These are phyloP conservation scores for Mycena amicta DNA, from an alignment of 768 basidiomycete genomes.

Conservation along the genomic window DNA sequence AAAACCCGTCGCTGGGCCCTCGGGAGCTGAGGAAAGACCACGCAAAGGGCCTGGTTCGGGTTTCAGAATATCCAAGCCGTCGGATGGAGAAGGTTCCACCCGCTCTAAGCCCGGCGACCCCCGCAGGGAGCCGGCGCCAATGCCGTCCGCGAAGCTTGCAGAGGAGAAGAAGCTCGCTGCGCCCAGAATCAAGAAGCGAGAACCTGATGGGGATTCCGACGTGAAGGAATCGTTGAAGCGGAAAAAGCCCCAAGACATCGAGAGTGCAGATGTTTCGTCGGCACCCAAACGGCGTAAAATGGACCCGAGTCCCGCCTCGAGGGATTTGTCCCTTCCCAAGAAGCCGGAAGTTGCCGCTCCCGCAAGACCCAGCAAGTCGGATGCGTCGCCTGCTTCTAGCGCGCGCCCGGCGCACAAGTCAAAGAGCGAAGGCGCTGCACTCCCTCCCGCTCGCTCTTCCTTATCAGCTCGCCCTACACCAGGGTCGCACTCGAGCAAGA, in stretches of 20 bases:
- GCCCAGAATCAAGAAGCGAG: conserved; percentile 17
- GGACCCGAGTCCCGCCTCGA: conserved; percentile 27
- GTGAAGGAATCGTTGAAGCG: conserved; percentile 37
- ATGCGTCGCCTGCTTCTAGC: conserved; percentile 18
- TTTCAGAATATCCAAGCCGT: conserved; percentile 39
- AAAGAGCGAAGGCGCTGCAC: conserved; percentile 19
- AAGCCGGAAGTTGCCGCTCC: conserved; percentile 34
- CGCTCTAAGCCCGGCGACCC: conserved; percentile 33
- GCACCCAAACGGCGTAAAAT: conserved; percentile 47
- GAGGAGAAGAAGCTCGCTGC: conserved; percentile 29
- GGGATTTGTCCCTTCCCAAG: conserved; percentile 36
- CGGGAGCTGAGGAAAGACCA: not conserved
- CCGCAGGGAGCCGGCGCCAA: conserved; percentile 21
- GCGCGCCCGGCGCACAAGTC: conserved; percentile 24
- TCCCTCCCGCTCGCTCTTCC: conserved; percentile 16
- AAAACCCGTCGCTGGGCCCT: conserved; percentile 23
- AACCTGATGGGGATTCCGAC: conserved; percentile 2
- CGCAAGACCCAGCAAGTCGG: conserved; percentile 27
- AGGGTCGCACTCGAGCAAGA: conserved; percentile 28
- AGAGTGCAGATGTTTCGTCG: conserved; percentile 28
- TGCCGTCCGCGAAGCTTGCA: conserved; percentile 28
- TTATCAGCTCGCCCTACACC: conserved; percentile 9
- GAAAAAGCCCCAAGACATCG: conserved; percentile 41
- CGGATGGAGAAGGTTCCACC: not conserved
- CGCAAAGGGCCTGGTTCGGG: conserved; percentile 50